Evolutionary conservation across 2,329 filamentous ascomycete genomes (phyloP).

Genomic region (Colletotrichum graminicola): DNA sequence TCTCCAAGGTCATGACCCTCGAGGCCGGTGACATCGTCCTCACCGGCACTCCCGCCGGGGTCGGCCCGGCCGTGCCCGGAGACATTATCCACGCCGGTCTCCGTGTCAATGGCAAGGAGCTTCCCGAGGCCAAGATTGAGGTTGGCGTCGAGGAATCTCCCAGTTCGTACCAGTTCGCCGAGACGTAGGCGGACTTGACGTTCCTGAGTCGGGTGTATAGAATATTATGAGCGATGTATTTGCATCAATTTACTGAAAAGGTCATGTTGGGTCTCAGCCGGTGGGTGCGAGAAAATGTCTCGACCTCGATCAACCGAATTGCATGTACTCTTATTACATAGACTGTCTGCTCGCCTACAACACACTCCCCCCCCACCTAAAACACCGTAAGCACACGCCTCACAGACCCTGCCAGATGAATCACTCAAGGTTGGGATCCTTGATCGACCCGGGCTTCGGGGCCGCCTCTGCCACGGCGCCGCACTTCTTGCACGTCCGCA

Average conservation of each 20-base stretch:
- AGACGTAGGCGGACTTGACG: conserved; percentile 66
- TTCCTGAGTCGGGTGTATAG: not conserved
- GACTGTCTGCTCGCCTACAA: conserved; percentile 29
- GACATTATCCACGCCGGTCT: conserved; percentile 90
- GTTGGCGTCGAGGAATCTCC: conserved; percentile 85
- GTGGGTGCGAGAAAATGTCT: not conserved
- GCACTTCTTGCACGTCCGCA: conserved; percentile 82
- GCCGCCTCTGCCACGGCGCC: conserved; percentile 80
- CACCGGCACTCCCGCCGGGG: conserved; percentile 97
- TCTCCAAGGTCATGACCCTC: conserved; percentile 94
- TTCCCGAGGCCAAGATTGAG: conserved; percentile 87
- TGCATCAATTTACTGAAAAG: not conserved
- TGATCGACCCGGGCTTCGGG: conserved; percentile 70
- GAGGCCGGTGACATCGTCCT: conserved; percentile 92
- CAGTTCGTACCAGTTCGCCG: conserved; percentile 80
- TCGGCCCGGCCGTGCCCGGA: conserved; percentile 85
- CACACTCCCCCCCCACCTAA: conserved; percentile 9
- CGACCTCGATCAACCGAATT: conserved; percentile 14
- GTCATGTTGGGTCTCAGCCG: not conserved
- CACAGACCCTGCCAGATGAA: not conserved
- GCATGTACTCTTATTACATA: conserved; percentile 33
- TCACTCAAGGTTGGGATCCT: conserved; percentile 67
- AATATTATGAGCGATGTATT: conserved; percentile 6
- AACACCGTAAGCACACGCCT: not conserved
- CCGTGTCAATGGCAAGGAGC: conserved; percentile 81